Base-by-base conservation (phyloP, 768 basidiomycete species). In the Macrolepiota dolichaula region DNA sequence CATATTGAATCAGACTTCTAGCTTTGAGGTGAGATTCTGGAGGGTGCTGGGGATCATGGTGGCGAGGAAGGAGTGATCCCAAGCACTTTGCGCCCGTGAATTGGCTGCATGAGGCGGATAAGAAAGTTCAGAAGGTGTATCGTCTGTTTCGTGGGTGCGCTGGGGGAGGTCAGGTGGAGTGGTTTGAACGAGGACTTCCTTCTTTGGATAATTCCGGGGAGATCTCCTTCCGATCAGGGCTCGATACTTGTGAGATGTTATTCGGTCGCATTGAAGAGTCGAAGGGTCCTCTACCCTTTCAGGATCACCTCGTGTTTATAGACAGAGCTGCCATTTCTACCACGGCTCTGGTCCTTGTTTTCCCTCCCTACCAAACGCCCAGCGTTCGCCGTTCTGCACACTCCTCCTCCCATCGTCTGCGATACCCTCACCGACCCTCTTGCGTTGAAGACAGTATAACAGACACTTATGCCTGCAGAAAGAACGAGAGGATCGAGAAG, bases 201-300 rank as follows among this genome's bases (percentile, higher is more conserved):
- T 51, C 66, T 69, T 64, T 17, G 38, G 66, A 24, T 52, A 56
- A 38, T 42, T 64, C 52, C 59, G 60, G 66, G 38, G 35, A 72
- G 73, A 74, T 74, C 73, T 71, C 70, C 57, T 62, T 65, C 67
- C 68, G 71, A 73, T 71, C 64, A 68, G 65, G 70, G 67, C 38
- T 68, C 58, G 25, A 51, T 59, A 49, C 32, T 51, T 57, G 63
- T 67, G 66, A 61, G 67, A 66, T 42, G 62, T 62, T 44, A 64
- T 66, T 66, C 63, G 56, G 63, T 60, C 25, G 51, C 32, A 32
- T 10, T 60, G 59, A 36, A 17, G 38, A 19, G 40, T 29, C 47
- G 59, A 57, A 57, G 59, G 57, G 19, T 9, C 27, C 42, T 2
- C 59, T 67, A 65, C 69, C 69, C 68, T 70, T 70, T 70, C 40